These are phyloP conservation scores for Diplodia sapinea DNA, from an alignment of 2,329 filamentous ascomycete species.

Conservation along the genomic window DNA sequence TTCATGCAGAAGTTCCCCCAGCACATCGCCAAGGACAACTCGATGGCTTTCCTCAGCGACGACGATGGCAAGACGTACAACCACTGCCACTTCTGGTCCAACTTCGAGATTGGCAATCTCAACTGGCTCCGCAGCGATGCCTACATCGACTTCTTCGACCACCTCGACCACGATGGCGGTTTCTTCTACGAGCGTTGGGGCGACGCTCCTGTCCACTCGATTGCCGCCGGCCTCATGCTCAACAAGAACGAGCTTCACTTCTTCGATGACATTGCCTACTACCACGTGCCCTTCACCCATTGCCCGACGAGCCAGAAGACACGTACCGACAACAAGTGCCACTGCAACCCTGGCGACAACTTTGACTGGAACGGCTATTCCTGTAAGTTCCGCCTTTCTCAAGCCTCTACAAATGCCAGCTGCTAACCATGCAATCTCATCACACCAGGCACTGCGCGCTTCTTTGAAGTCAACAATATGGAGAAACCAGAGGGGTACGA, in stretches of 20 bases:
- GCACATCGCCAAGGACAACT: conserved; percentile 82
- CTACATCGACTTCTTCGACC: conserved; percentile 89
- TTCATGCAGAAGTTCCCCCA: conserved; percentile 91
- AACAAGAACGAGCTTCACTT: conserved; percentile 96
- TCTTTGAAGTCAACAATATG: conserved; percentile 80
- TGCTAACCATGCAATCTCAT: conserved; percentile 32
- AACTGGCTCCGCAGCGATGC: conserved; percentile 89
- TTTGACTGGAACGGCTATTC: conserved; percentile 99
- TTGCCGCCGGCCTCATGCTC: conserved; percentile 84
- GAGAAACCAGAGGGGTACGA: conserved; percentile 83
- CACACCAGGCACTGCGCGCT: conserved; percentile 77
- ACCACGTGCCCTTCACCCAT: conserved; percentile 96
- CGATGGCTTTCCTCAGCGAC: conserved; percentile 88
- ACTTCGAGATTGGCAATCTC: conserved; percentile 95
- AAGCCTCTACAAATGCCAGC: background rate
- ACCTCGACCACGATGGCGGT: conserved; percentile 86
- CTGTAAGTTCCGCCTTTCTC: conserved; percentile 64
- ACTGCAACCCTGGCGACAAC: conserved; percentile 94
- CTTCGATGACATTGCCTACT: conserved; percentile 99
- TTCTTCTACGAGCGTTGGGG: conserved; percentile 99
- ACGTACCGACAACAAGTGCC: conserved; percentile 83
- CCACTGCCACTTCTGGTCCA: conserved; percentile 99
- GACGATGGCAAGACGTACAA: conserved; percentile 93
- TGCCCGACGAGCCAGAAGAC: conserved; percentile 90
- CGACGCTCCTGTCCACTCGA: conserved; percentile 97